These are phyloP conservation scores for Lumnitzera littorea DNA, from an alignment of 345 rosid species.

Conservation along the genomic window DNA sequence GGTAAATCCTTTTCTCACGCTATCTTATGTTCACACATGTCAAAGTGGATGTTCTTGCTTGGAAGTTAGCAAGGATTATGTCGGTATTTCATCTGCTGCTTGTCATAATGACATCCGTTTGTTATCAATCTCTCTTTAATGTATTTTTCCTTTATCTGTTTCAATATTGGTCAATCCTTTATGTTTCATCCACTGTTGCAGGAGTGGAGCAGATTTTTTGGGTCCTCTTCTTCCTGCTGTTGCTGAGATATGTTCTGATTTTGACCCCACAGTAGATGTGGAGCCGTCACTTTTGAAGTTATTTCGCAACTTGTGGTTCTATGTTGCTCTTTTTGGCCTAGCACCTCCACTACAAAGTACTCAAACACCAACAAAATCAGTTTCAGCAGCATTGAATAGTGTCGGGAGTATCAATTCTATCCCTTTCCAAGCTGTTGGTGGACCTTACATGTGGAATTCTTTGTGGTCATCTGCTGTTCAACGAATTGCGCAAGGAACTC, in stretches of 20 bases:
- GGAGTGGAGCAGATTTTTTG: conserved; percentile 97
- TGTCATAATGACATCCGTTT: too few species aligned
- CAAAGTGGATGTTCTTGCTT: too few species aligned
- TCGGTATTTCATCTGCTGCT: too few species aligned
- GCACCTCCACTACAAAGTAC: conserved; percentile 82
- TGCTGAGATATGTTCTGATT: conserved; percentile 94
- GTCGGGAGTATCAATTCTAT: conserved; percentile 60
- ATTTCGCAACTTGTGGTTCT: conserved; percentile 98
- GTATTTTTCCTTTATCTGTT: conserved; percentile 2
- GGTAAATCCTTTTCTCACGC: conserved; percentile 29
- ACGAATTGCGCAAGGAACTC: conserved; percentile 94
- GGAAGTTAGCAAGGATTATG: too few species aligned
- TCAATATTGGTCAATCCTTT: conserved; percentile 7
- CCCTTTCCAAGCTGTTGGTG: conserved; percentile 91
- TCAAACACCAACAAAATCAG: conserved; percentile 57
- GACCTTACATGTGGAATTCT: conserved; percentile 92
- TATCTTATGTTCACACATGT: too few species aligned
- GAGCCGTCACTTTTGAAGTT: conserved; percentile 93
- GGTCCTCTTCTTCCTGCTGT: conserved; percentile 98
- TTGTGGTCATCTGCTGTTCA: conserved; percentile 85
- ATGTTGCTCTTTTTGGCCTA: conserved; percentile 92
- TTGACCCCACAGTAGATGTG: conserved; percentile 74
- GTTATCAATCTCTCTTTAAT: background rate
- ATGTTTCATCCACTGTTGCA: conserved; percentile 25
- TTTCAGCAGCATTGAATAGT: conserved; percentile 63